A percentile compares a stretch with the other conserved stretches of the same genome.
phyloP scores from a whole-genome alignment of 768 basidiomycete species.

The Leccinum longicurvipes region DNA sequence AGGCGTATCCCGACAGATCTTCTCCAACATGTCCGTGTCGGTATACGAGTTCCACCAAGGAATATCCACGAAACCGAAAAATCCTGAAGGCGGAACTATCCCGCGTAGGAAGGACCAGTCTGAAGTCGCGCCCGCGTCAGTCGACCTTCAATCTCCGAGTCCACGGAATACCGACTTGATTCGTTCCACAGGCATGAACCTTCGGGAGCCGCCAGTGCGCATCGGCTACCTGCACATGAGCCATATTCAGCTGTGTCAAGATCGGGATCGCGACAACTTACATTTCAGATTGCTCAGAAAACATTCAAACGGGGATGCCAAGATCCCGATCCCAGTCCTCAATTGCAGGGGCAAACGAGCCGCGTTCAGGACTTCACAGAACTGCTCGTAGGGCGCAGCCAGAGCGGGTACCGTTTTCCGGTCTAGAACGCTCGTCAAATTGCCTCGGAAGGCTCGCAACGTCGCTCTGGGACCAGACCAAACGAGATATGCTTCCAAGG shows the following conservation, averaged over 20 bases:
- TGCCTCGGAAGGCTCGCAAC: slow-evolving; percentile 12
- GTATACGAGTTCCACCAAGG: slow-evolving; percentile 16
- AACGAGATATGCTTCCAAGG: slow-evolving; percentile 8
- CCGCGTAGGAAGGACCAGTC: slow-evolving; percentile 20
- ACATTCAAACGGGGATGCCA: not conserved
- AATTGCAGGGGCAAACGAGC: not conserved
- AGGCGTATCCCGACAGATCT: slow-evolving; percentile 5
- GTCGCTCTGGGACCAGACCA: slow-evolving; percentile 12
- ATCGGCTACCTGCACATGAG: slow-evolving; percentile 1
- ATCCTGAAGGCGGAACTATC: slow-evolving; percentile 6
- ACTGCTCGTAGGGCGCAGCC: slow-evolving; percentile 8
- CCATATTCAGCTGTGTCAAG: not conserved
- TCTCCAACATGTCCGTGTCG: not conserved
- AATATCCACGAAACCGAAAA: slow-evolving; percentile 11
- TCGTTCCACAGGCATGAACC: slow-evolving; percentile 6
- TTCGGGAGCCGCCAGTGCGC: not conserved
- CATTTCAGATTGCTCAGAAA: slow-evolving; percentile 1
- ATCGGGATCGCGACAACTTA: not conserved
- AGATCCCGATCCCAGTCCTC: not conserved
- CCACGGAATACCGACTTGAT: slow-evolving; percentile 8
- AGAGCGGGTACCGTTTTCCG: slow-evolving; percentile 6
- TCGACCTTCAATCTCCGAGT: not conserved
- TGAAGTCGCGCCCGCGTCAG: not conserved
- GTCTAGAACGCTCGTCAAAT: slow-evolving; percentile 4
- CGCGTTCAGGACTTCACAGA: slow-evolving; percentile 1